These are phyloP conservation scores for Coriolopsis trogii DNA, from an alignment of 1,284 basidiomycete genomes.

Conservation along the genomic window DNA sequence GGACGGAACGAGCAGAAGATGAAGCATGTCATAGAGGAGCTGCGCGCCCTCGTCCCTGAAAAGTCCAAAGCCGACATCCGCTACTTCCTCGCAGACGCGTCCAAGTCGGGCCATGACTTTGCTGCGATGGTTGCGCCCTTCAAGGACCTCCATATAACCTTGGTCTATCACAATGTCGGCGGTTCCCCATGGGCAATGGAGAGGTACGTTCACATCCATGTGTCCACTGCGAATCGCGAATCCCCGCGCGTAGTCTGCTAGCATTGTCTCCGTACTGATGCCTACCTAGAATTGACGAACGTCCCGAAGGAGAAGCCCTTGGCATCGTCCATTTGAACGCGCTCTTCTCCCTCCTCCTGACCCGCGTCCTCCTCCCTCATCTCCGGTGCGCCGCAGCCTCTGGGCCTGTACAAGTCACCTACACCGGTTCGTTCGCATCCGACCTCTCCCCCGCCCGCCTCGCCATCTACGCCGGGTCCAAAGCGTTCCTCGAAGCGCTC, in stretches of 20 bases:
- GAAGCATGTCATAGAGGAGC: conserved; percentile 27
- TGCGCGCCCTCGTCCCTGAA: conserved; percentile 11
- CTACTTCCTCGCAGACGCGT: conserved; percentile 32
- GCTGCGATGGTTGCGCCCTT: conserved; percentile 25
- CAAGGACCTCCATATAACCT: conserved; percentile 30
- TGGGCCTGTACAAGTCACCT: conserved; percentile 29
- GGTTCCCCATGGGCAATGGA: too few relatives aligned
- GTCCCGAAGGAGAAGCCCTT: conserved; percentile 22
- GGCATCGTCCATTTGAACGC: conserved; percentile 25
- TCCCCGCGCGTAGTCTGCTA: too few relatives aligned
- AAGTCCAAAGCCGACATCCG: conserved; percentile 21
- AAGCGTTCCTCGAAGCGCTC: conserved; percentile 29
- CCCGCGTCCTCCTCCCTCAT: conserved; percentile 29
- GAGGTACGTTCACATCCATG: too few relatives aligned
- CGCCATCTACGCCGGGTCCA: conserved; percentile 28
- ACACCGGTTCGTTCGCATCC: conserved; percentile 28
- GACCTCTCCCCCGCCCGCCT: conserved; percentile 27
- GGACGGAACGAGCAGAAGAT: conserved; percentile 34
- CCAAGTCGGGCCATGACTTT: conserved; percentile 26
- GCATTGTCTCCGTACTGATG: too few relatives aligned
- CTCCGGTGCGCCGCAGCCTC: conserved; percentile 24
- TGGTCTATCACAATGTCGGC: conserved; percentile 36
- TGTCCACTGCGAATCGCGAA: too few relatives aligned
- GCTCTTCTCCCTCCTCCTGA: conserved; percentile 32
- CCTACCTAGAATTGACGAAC: conserved; percentile 23